phyloP scores from a whole-genome alignment of 768 basidiomycete species.

The Psilocybe tampanensis region DNA sequence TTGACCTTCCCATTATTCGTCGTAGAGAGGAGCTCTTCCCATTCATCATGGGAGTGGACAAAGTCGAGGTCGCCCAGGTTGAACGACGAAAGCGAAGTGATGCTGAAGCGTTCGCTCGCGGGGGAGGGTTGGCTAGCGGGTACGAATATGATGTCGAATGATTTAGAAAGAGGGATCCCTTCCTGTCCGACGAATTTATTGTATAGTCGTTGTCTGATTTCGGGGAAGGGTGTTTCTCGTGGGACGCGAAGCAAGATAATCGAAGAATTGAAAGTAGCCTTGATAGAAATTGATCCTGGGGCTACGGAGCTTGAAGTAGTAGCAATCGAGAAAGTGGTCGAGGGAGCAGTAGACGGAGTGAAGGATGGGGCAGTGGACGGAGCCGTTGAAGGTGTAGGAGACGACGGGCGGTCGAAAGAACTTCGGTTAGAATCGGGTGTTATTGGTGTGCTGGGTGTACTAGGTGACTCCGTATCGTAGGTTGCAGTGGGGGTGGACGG shows the following conservation, averaged over 20 bases:
- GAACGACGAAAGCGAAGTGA: conserved; percentile 31
- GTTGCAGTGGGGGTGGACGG: conserved; percentile 31
- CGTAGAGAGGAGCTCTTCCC: conserved; percentile 48
- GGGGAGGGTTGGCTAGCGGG: conserved; percentile 31
- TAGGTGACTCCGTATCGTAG: conserved; percentile 6
- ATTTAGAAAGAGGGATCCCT: conserved; percentile 48
- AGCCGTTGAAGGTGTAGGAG: conserved; percentile 31
- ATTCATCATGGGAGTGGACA: conserved; percentile 54
- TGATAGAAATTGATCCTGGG: conserved; percentile 52
- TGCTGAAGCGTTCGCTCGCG: conserved; percentile 33
- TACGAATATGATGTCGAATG: conserved; percentile 57
- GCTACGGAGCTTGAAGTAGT: conserved; percentile 29
- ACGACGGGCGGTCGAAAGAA: conserved; percentile 32
- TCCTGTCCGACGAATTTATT: conserved; percentile 71
- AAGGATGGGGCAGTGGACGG: conserved; percentile 12
- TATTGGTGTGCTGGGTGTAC: conserved; percentile 11
- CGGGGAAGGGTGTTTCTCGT: conserved; percentile 44
- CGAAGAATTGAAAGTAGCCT: conserved; percentile 61
- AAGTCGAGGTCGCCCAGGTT: conserved; percentile 40
- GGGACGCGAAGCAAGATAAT: conserved; percentile 62
- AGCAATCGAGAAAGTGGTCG: conserved; percentile 19
- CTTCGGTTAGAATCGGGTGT: conserved; percentile 11
- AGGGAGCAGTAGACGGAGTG: conserved; percentile 6
- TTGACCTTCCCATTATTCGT: conserved; percentile 50
- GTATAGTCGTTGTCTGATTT: conserved; percentile 56